Base-by-base conservation (phyloP, 805 yeast species). In the Jamesozyma lodderae region DNA sequence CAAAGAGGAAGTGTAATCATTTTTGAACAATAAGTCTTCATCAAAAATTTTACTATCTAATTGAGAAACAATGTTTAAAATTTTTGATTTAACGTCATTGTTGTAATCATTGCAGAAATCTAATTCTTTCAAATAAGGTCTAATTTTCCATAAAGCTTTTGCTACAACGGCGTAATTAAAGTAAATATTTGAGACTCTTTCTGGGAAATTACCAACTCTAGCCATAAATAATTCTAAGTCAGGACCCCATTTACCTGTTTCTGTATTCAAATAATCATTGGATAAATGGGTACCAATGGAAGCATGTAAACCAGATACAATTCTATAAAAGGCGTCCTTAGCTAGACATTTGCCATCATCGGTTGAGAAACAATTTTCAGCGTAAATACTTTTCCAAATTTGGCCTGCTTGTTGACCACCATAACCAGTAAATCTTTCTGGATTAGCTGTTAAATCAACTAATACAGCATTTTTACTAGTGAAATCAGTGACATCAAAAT, bases 351-450 rank as follows among this genome's bases (percentile, higher is more conserved):
- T 74, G 15, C 71, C 70, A 48, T 59, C 68, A 32, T 49, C 52
- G 3, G 49, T 41, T 6, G 78, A 77, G 63, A 88, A 88, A 58
- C 96, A 87, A 65, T 88, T 88, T 51, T 92, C 96, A 31, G 76
- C 79, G 60, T 92, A 92, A 21, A 92, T 87, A 47, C 94, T 85
- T 29, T 76, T 69, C 99, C 99, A 92, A 33, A 92, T 85, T 55
- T 81, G 86, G 48, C 80, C 77, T 17, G 96, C 85, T 53, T 92
- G 95, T 36, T 79, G 77, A 22, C 98, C 98, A 23, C 87, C 82
- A 55, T 92, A 92, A 0, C 98, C 98, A 0, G 98, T 94, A 64
- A 84, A 92, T 52, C 97, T 70, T 61, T 92, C 99, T 1, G 95
- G 96, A 55, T 94, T 94, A 38, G 82, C 84, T 16, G 80, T 68